phyloP scores from a whole-genome alignment of 1,139 yeast species.

The Candida gigantensis region DNA sequence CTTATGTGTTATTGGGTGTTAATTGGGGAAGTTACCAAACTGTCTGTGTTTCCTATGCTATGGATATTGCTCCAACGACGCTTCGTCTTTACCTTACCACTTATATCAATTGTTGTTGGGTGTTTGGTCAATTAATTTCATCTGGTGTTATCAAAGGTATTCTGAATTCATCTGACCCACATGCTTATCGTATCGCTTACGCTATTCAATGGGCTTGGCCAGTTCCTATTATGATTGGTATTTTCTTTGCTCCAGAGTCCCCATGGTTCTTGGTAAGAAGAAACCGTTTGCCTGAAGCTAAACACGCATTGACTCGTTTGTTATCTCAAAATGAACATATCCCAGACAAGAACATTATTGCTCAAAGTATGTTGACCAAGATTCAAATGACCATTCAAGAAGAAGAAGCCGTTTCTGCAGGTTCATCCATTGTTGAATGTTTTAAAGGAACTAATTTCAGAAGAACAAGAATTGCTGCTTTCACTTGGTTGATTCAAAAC shows the following conservation, averaged over 20 bases:
- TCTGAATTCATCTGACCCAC: conserved; percentile 24
- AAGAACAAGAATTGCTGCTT: conserved; percentile 55
- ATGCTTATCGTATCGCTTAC: conserved; percentile 42
- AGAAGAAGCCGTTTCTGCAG: conserved; percentile 36
- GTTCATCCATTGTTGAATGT: conserved; percentile 45
- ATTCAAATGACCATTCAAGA: conserved; percentile 46
- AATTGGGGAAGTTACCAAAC: conserved; percentile 57
- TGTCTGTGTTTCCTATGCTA: conserved; percentile 50
- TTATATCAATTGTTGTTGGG: conserved; percentile 50
- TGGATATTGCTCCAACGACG: conserved; percentile 52
- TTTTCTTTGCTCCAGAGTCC: conserved; percentile 41
- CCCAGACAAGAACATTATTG: conserved; percentile 37
- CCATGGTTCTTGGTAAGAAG: conserved; percentile 47
- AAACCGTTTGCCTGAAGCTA: conserved; percentile 37
- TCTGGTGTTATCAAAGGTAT: conserved; percentile 47
- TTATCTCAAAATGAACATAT: conserved; percentile 33
- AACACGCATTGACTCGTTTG: conserved; percentile 33
- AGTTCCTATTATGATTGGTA: conserved; percentile 41
- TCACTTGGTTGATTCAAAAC: conserved; percentile 52
- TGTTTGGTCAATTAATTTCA: conserved; percentile 51
- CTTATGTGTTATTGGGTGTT: conserved; percentile 49
- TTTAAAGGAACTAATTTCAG: conserved; percentile 53
- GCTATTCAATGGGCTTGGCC: conserved; percentile 67
- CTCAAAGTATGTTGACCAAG: conserved; percentile 42
- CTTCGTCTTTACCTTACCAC: conserved; percentile 51